Base-by-base conservation (phyloP, 208 protist species). In the Crithidia expoeki region DNA sequence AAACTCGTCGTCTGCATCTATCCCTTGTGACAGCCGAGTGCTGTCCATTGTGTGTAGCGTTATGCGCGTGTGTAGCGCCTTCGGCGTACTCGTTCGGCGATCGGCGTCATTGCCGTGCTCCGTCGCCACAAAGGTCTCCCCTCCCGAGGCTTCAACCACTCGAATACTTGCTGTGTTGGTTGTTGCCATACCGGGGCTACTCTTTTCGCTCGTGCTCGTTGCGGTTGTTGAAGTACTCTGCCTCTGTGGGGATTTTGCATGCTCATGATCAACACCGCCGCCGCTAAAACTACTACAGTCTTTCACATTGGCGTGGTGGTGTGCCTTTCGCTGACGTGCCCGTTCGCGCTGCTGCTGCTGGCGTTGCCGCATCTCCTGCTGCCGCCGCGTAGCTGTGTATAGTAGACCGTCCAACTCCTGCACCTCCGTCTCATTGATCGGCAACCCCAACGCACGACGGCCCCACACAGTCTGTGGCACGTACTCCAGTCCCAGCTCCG, bases 401-500 rank as follows among this genome's bases (percentile, higher is more conserved):
- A 70, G 78, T 16, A 79, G 57, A 36, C 62, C 72, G 16, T 79
- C 60, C 30, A 68, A 51, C 63, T 83, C 60, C 30, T 66, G 69
- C 44, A 72, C 65, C 40, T 79, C 78, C 49, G 67, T 60, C 19
- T 71, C 59, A 14, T 74, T 30, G 16, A 78, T 66, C 12, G 75
- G 67, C 21, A 80, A 33, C n/a, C 80, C 79, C 10, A 89, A 27
- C 25, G 59, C 67, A 12, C 60, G 60, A 1, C 75, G 72, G 17
- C 81, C 86, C 84, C 86, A 92, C 44, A 51, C 61, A 4, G 80
- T 90, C 28, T 83, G 72, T 9, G 90, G 90, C 25, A 40, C 70
- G 78, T 96, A 96, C n/a, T 66, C 28, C 2, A 94, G 73, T 4
- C 71, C 79, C 79, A 96, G 89, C 14, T 83, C 59, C 36, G 57